Conservation (phyloP, 768 basidiomycete species). For the Rhodocollybia butyracea region DNA sequence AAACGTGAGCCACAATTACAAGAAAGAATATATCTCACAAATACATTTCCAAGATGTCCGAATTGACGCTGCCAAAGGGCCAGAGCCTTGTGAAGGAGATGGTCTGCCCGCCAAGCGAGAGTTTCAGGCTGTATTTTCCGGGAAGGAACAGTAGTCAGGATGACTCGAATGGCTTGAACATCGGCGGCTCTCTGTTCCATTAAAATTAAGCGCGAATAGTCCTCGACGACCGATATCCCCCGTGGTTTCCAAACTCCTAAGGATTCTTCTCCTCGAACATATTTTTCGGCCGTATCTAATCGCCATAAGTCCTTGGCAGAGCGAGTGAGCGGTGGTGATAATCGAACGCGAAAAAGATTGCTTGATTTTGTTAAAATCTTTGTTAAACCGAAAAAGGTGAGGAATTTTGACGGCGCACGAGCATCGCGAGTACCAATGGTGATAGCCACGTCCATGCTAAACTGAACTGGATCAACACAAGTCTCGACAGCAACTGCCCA, state of each 20-base stretch:
- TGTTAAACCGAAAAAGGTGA: slow-evolving; percentile 72
- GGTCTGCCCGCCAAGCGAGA: slow-evolving; percentile 64
- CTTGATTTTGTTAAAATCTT: slow-evolving; percentile 78
- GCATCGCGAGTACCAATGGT: slow-evolving; percentile 84
- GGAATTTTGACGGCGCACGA: slow-evolving; percentile 73
- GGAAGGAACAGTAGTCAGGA: slow-evolving; percentile 57
- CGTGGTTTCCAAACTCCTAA: slow-evolving; percentile 84
- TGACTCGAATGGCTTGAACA: slow-evolving; percentile 83
- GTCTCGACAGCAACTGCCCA: slow-evolving; percentile 82
- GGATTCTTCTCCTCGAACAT: slow-evolving; percentile 88
- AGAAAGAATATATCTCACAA: slow-evolving; percentile 16
- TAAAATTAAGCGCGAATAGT: slow-evolving; percentile 69
- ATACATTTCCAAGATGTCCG: slow-evolving; percentile 72
- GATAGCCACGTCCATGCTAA: slow-evolving; percentile 83
- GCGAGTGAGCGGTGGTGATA: slow-evolving; percentile 82
- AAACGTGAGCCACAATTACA: neutral
- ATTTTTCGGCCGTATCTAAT: slow-evolving; percentile 91
- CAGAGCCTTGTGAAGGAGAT: slow-evolving; percentile 62
- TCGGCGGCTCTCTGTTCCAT: slow-evolving; percentile 80
- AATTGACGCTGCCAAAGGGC: slow-evolving; percentile 83
- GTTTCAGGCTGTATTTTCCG: slow-evolving; percentile 49
- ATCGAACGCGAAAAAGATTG: slow-evolving; percentile 76
- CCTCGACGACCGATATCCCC: slow-evolving; percentile 86
- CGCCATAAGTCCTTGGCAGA: slow-evolving; percentile 91
- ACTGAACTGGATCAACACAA: slow-evolving; percentile 83